phyloP scores from a whole-genome alignment of 257 asterid species.

The Verbena officinalis region DNA sequence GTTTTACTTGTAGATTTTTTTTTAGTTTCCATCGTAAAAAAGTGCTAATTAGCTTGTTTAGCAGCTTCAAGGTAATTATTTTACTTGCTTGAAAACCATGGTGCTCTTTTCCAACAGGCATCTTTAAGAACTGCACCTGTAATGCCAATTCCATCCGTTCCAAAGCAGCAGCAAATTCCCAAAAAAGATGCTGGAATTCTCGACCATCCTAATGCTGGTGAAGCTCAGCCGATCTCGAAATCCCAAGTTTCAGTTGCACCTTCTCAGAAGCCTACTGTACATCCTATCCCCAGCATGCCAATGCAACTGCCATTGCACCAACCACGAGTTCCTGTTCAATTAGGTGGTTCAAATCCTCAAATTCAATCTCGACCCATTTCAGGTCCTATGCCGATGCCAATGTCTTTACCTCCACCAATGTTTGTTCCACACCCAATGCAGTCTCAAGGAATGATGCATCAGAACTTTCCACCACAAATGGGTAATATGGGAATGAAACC shows the following conservation, averaged over 20 bases:
- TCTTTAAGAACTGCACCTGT: constrained; percentile 49
- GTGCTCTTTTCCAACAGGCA: constrained; percentile 53
- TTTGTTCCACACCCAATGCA: constrained; percentile 79
- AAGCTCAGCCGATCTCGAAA: constrained; percentile 47
- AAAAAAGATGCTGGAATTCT: constrained; percentile 26
- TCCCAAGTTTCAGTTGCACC: constrained; percentile 55
- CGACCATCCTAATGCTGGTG: too few species aligned
- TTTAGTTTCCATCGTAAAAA: neutral
- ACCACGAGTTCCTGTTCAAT: constrained; percentile 64
- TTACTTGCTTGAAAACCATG: neutral
- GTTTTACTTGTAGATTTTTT: constrained; percentile 4
- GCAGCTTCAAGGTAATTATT: neutral
- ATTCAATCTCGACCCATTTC: constrained; percentile 79
- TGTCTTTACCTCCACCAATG: constrained; percentile 68
- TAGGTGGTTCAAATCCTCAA: constrained; percentile 81
- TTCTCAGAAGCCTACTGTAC: constrained; percentile 62
- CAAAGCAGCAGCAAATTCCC: constrained; percentile 65
- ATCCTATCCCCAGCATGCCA: constrained; percentile 56
- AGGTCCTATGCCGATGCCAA: constrained; percentile 63
- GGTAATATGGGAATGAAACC: constrained; percentile 71
- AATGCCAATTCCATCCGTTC: constrained; percentile 52
- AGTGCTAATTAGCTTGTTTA: neutral
- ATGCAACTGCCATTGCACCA: constrained; percentile 69
- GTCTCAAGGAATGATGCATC: constrained; percentile 84
- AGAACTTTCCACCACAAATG: constrained; percentile 69